Base-by-base conservation (phyloP, 176 grass and related monocot genomes). In the Rhynchospora tenuis region DNA sequence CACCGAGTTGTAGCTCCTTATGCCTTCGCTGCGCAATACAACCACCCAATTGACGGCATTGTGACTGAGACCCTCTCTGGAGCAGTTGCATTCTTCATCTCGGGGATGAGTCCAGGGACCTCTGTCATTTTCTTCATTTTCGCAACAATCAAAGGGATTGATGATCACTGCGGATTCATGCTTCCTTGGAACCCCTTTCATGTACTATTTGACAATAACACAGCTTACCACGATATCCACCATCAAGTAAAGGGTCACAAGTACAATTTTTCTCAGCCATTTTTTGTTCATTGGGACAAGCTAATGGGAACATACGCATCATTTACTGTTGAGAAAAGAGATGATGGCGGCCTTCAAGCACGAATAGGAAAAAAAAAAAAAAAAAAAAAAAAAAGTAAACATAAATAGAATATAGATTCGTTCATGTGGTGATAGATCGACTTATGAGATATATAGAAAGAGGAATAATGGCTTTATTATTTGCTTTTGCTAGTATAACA, bases 1-100 rank as follows among this genome's bases (percentile, higher is more conserved):
- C 86, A 87, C 67, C 64, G 79, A 29, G 16, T 87, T 7, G 80
- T 83, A 4, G 86, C 80, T 12, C 86, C 86, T 3, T 87, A 87
- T 43, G 20, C 86, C 16, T 83, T 78, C 17, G 80, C 80, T 0
- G 81, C 80, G 6, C 86, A 87, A 59, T 87, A 87, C 86, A 87
- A 87, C 80, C 80, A 87, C 26, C 86, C 86, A 0, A 46, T 83
- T 1, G 86, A 87, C 1, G 69, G 79, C 3, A 46, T 87, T 50
- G 7, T 87, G 66, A 28, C 73, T 13, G 78, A 87, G 15, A 87
- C 86, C 0, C 52, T 71, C n/a, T 76, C 64, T 26, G 85, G 85
- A 6, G 77, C 31, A 5, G 50, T 86, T 3, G 85, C 85, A 2
- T 81, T 72, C 12, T 17, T 81, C 5, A 2, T 72, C 26, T 86